Conservation (phyloP, 164 flowering plant species). For the Piper longum region DNA sequence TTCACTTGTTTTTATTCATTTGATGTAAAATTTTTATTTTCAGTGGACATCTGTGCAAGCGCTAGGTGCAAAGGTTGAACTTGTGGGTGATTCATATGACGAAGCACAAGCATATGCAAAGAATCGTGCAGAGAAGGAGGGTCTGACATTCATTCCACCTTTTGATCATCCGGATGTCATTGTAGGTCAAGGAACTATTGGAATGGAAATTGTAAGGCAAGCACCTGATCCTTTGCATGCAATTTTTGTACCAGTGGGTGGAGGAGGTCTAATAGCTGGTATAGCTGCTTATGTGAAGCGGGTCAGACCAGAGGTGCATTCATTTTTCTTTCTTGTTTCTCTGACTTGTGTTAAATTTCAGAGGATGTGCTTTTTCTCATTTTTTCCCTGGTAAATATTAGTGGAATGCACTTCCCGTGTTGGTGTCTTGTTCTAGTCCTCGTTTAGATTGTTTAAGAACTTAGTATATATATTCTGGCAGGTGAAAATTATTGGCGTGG, state of each 20-base stretch:
- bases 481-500: constrained; percentile 96
- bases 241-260: constrained; percentile 95
- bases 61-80: constrained; percentile 82
- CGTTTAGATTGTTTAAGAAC: not conserved
- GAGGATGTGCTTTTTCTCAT: not conserved
- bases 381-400: not conserved
- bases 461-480: constrained; percentile 8
- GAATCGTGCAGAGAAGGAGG: constrained; percentile 47
- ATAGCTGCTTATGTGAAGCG: constrained; percentile 88
- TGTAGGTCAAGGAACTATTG: constrained; percentile 86
- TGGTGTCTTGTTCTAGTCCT: not conserved
- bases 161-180: constrained; percentile 97
- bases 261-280: constrained; percentile 98
- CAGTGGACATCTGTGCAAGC: constrained; percentile 92
- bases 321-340: not conserved
- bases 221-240: constrained; percentile 67
- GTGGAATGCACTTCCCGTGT: not conserved
- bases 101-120: constrained; percentile 95
- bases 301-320: constrained; percentile 66
- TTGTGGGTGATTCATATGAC: constrained; percentile 88
- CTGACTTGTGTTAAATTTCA: not conserved
- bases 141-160: constrained; percentile 77
- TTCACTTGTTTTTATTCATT: not conserved
- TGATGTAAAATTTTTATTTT: not conserved
- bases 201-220: constrained; percentile 88